Conservation (phyloP, 73 alveolate species). For the Paraurostyla sp. region DNA sequence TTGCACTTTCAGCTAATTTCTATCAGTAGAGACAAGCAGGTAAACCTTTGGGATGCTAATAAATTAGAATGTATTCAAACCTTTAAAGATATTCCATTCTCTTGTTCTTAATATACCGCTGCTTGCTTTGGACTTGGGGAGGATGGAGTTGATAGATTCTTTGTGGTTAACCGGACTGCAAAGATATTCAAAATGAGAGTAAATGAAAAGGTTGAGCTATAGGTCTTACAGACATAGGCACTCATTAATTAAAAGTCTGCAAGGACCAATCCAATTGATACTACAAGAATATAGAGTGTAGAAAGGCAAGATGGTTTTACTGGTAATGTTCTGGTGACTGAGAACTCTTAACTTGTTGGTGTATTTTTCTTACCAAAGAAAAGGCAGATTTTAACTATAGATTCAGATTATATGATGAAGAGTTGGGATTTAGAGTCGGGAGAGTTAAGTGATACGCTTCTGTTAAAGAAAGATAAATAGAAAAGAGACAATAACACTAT, state of each 20-base stretch:
- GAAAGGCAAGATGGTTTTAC: background rate
- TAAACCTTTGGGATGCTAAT: constrained; percentile 52
- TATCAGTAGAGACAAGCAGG: constrained; percentile 25
- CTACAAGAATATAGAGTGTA: background rate
- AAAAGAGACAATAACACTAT: background rate
- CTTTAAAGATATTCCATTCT: background rate
- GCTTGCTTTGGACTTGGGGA: constrained; percentile 26
- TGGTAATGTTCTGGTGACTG: constrained; percentile 39
- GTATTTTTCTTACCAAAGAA: background rate
- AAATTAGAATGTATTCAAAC: constrained; percentile 48
- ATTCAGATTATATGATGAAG: constrained; percentile 57
- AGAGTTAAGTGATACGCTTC: background rate
- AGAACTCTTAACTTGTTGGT: background rate
- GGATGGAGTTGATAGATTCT: constrained; percentile 18
- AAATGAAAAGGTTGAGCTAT: constrained; percentile 46
- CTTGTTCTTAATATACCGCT: background rate
- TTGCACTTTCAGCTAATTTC: constrained; percentile 6
- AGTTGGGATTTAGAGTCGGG: constrained; percentile 38
- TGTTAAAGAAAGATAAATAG: constrained; percentile 6
- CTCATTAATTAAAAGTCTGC: background rate
- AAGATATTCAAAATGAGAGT: constrained; percentile 24
- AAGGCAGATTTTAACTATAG: background rate
- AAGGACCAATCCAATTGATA: background rate
- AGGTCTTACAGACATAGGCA: constrained; percentile 22
- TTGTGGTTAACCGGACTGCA: constrained; percentile 18